Evolutionary conservation across 257 asterid genomes (phyloP).

Genomic region (Mentha longifolia): DNA sequence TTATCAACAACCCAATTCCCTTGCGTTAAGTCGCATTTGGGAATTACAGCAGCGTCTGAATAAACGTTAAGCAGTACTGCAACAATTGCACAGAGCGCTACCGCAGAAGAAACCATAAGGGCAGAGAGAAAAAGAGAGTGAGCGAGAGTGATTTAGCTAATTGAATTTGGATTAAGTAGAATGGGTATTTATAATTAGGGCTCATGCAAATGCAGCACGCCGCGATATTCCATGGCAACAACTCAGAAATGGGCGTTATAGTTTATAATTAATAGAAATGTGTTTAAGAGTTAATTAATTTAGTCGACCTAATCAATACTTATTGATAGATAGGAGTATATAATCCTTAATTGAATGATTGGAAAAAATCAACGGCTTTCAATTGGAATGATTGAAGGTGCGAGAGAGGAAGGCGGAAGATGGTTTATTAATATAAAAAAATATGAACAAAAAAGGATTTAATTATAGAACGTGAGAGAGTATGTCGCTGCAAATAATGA

Average conservation of each 20-base stretch:
- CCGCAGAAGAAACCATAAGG: background rate
- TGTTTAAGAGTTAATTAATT: no score
- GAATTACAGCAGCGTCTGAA: background rate
- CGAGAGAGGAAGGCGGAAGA: background rate
- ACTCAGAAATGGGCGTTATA: no score
- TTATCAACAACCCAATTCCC: slow-evolving; percentile 59
- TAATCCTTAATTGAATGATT: background rate
- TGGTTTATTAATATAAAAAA: background rate
- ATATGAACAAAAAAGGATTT: background rate
- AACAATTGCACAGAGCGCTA: slow-evolving; percentile 14
- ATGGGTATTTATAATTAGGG: background rate
- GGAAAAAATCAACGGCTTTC: background rate
- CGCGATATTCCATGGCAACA: no score
- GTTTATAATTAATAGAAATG: no score
- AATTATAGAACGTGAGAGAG: slow-evolving; percentile 14
- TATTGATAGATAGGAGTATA: no score
- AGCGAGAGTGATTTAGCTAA: slow-evolving; percentile 7
- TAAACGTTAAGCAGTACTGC: slow-evolving; percentile 19
- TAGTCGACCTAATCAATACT: background rate
- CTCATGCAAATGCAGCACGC: no score
- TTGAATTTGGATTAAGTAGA: background rate
- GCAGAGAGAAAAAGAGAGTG: background rate
- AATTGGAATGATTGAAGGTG: background rate
- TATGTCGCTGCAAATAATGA: background rate
- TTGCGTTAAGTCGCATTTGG: slow-evolving; percentile 45